phyloP scores from a whole-genome alignment of 768 basidiomycete species.

The Pleurotus pulmonarius region DNA sequence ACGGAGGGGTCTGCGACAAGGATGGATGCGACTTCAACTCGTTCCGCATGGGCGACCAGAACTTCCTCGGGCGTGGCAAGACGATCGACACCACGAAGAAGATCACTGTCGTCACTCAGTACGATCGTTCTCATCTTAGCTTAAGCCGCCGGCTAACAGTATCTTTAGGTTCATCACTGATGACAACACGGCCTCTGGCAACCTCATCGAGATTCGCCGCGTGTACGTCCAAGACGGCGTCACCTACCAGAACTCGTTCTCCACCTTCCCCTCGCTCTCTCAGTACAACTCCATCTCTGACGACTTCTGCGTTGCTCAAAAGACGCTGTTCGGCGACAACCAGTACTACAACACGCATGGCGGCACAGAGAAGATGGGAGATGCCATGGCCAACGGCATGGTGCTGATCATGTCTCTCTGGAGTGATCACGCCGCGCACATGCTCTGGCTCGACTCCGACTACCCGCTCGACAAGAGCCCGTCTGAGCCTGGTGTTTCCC shows the following conservation, averaged over 20 bases:
- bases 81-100: slow-evolving; percentile 33
- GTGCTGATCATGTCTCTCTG: slow-evolving; percentile 39
- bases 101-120: slow-evolving; percentile 37
- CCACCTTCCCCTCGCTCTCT: slow-evolving; percentile 26
- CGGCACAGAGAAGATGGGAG: slow-evolving; percentile 19
- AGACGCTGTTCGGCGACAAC: slow-evolving; percentile 29
- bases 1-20: slow-evolving; percentile 35
- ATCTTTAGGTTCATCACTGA: slow-evolving; percentile 40
- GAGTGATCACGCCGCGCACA: slow-evolving; percentile 51
- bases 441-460: slow-evolving; percentile 55
- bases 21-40: slow-evolving; percentile 47
- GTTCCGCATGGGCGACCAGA: slow-evolving; percentile 33
- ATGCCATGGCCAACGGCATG: slow-evolving; percentile 32
- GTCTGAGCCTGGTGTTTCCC: slow-evolving; percentile 37
- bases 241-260: slow-evolving; percentile 31
- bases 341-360: slow-evolving; percentile 13
- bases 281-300: slow-evolving; percentile 32
- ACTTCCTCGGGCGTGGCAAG: slow-evolving; percentile 36
- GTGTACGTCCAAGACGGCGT: slow-evolving; percentile 15
- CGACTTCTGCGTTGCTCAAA: slow-evolving; percentile 30
- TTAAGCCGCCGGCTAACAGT: too few relatives aligned
- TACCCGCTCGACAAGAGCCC: slow-evolving; percentile 35
- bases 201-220: slow-evolving; percentile 19
- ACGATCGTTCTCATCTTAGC: too few relatives aligned
- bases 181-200: slow-evolving; percentile 10